These are phyloP conservation scores for Capsella rubella DNA, from an alignment of 441 rosid species.

Conservation along the genomic window DNA sequence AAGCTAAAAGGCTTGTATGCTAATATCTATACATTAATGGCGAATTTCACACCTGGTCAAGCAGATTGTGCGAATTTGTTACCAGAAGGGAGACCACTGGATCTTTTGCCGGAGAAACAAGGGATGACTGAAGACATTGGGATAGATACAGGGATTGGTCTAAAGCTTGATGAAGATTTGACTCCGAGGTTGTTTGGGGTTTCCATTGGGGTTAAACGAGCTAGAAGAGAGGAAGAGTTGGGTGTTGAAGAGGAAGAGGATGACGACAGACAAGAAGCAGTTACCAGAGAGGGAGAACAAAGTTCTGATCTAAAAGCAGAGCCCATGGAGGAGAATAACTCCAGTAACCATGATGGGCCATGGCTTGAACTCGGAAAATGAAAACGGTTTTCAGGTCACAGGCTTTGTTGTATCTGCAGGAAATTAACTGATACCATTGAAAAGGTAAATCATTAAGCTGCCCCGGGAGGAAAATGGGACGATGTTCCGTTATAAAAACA, in stretches of 20 bases:
- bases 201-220: constrained; percentile 75
- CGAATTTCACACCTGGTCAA: constrained; percentile 59
- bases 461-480: constrained; percentile 8
- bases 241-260: constrained; percentile 47
- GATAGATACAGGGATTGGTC: constrained; percentile 38
- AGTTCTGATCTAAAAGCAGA: constrained; percentile 60
- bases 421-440: constrained; percentile 6
- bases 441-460: constrained; percentile 10
- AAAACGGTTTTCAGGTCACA: neutral
- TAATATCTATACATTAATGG: constrained; percentile 67
- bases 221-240: constrained; percentile 55
- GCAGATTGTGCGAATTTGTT: constrained; percentile 50
- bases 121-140: constrained; percentile 39
- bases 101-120: constrained; percentile 39
- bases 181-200: constrained; percentile 85
- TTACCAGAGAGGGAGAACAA: constrained; percentile 41
- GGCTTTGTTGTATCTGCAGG: neutral
- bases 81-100: constrained; percentile 46
- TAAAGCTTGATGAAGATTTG: constrained; percentile 47
- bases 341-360: constrained; percentile 48
- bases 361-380: constrained; percentile 83
- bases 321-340: constrained; percentile 61
- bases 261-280: constrained; percentile 38
- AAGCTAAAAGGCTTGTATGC: constrained; percentile 70
- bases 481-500: constrained; percentile 6